phyloP scores from a whole-genome alignment of 2,329 filamentous ascomycete species.

The Talaromyces sp. region DNA sequence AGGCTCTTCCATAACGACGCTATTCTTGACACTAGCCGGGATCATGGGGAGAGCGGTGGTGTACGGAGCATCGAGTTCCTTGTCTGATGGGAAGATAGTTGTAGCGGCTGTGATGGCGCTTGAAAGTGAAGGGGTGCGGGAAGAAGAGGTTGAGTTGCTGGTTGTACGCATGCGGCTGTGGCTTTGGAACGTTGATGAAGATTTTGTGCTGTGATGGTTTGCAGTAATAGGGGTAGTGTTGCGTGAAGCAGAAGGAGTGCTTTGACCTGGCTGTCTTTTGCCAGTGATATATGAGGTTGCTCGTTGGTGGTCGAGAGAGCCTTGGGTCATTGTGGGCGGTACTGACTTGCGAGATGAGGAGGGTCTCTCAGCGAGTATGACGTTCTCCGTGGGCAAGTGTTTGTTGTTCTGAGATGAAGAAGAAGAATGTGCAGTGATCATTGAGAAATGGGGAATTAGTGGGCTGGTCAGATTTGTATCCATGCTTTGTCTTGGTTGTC shows the following conservation, averaged over 20 bases:
- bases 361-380: neutral
- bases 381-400: neutral
- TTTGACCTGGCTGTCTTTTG: constrained; percentile 8
- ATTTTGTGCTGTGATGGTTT: constrained; percentile 16
- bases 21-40: constrained; percentile 17
- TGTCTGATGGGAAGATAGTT: constrained; percentile 23
- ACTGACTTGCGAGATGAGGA: neutral
- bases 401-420: constrained; percentile 6
- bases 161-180: constrained; percentile 16
- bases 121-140: constrained; percentile 29
- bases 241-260: neutral
- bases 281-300: constrained; percentile 3
- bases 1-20: constrained; percentile 16
- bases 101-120: constrained; percentile 25
- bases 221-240: neutral
- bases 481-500: constrained; percentile 4
- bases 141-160: constrained; percentile 16
- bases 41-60: constrained; percentile 14
- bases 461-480: constrained; percentile 12
- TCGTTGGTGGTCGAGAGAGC: constrained; percentile 12
- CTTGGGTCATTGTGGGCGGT: neutral
- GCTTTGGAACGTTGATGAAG: constrained; percentile 14
- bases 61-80: constrained; percentile 22
- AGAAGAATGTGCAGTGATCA: neutral
- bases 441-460: constrained; percentile 17